phyloP scores from a whole-genome alignment of 2,329 filamentous ascomycete genomes.

The Herpotrichia juniperi region DNA sequence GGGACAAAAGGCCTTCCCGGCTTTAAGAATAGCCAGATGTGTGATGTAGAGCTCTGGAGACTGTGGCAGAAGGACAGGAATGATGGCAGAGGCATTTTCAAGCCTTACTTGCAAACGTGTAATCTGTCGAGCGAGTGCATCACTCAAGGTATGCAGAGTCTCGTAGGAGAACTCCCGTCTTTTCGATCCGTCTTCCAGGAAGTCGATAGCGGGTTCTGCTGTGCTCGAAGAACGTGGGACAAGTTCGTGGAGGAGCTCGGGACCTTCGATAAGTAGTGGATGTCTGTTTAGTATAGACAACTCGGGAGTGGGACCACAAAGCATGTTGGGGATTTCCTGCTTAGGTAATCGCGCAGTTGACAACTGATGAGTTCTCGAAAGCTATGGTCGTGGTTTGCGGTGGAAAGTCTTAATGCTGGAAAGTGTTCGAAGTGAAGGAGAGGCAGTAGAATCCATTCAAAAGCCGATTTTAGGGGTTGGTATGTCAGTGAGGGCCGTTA shows the following conservation, averaged over 20 bases:
- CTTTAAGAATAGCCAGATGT: slow-evolving; percentile 77
- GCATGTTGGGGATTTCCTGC: slow-evolving; percentile 31
- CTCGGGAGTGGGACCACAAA: slow-evolving; percentile 17
- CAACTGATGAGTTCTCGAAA: neutral
- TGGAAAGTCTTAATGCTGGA: neutral
- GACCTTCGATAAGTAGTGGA: slow-evolving; percentile 60
- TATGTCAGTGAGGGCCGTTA: neutral
- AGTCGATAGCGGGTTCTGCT: slow-evolving; percentile 65
- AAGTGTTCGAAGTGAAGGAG: neutral
- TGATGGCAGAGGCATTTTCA: slow-evolving; percentile 53
- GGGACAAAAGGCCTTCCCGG: slow-evolving; percentile 85
- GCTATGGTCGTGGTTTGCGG: neutral
- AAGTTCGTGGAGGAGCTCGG: slow-evolving; percentile 66
- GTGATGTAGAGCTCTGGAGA: slow-evolving; percentile 78
- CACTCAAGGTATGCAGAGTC: slow-evolving; percentile 65
- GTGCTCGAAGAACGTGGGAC: slow-evolving; percentile 54
- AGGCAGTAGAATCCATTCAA: neutral
- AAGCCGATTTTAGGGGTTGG: neutral
- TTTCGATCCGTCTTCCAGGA: slow-evolving; percentile 57
- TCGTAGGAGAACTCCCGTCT: slow-evolving; percentile 63
- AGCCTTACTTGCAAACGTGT: slow-evolving; percentile 22
- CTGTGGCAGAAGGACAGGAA: slow-evolving; percentile 81
- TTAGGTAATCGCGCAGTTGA: slow-evolving; percentile 16
- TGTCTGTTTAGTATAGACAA: slow-evolving; percentile 61
- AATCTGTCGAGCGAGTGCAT: slow-evolving; percentile 57